A percentile compares a stretch with the other conserved stretches of the same genome.
Evolutionary conservation across 257 asterid species (phyloP).

Genomic region (Nicotiana knightiana): DNA sequence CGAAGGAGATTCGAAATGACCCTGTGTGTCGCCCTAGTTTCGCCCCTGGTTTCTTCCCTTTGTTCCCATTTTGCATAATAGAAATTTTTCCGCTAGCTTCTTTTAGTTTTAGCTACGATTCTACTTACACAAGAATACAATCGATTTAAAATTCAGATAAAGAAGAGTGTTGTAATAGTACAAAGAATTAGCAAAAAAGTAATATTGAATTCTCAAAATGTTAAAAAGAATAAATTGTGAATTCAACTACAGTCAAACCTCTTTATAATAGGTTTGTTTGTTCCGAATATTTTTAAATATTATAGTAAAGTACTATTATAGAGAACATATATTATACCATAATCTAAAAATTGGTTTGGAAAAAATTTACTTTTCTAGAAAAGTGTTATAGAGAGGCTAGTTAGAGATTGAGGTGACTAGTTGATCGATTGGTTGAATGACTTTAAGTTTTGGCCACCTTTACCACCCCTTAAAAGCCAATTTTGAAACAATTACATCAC

Average conservation of each 20-base stretch:
- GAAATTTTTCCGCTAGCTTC: neutral
- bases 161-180: neutral
- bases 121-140: neutral
- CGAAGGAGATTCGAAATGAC: too few species aligned
- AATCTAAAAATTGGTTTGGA: too few species aligned
- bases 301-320: too few species aligned
- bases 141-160: neutral
- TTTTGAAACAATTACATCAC: conserved; percentile 14
- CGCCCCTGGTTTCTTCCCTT: conserved; percentile 7
- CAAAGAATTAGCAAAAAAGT: neutral
- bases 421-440: neutral
- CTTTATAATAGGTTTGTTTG: too few species aligned
- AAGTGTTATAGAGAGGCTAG: neutral
- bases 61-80: conserved; percentile 18
- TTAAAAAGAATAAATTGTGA: too few species aligned
- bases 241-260: too few species aligned
- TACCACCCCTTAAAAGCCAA: conserved; percentile 20
- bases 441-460: neutral
- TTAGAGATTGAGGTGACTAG: neutral
- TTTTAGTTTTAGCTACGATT: neutral
- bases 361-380: too few species aligned
- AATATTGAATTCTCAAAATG: neutral
- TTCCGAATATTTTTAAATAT: too few species aligned
- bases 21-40: too few species aligned
- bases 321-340: too few species aligned